Evolutionary conservation across 257 asterid species (phyloP), one percentile per base, ranked within the genome.

Genomic region (Gentiana straminea): DNA sequence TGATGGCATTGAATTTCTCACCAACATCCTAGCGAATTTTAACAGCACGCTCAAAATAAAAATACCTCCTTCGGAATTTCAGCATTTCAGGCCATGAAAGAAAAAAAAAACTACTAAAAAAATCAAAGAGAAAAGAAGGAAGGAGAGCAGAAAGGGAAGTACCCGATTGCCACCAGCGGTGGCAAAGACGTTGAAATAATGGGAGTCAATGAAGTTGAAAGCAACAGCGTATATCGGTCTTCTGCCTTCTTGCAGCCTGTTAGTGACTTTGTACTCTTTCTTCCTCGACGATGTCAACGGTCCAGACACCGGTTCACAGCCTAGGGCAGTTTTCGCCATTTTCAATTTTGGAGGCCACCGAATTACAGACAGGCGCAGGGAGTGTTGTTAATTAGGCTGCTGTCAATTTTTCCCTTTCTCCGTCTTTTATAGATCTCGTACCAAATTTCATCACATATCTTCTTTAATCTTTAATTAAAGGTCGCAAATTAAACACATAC

Each of bases 121-220:
- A 39, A 43, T 2, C 8, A 34, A 4, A 60, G 38, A 50, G 49
- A 62, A 54, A 62, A 4, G 33, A 0, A 44, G 10, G 13, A 10
- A 38, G 37, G 34, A 53, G 34, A 61, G 61, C 64, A 46, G 52
- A 8, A 13, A 35, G 36, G 33, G n/a, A 32, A 2, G 48, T 70
- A 82, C 97, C 38, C 96, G 89, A 78, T 87, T 83, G 51, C 98
- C 98, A 4, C 98, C 95, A 54, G 86, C 94, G 35, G 97, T 91
- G 67, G 98, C 97, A 72, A 91, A 84, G 74, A 86, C 94, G 66
- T 77, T 81, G 78, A 77, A 91, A 77, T 80, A 91, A 51, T 80
- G 81, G 60, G 92, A 79, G 69, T 87, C 96, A 15, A 91, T 81
- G 82, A 87, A 91, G 69, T 91, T 91, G 84, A 87, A 91, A 63